Conservation (phyloP, 257 asterid species). For the Haberlea rhodopensis region DNA sequence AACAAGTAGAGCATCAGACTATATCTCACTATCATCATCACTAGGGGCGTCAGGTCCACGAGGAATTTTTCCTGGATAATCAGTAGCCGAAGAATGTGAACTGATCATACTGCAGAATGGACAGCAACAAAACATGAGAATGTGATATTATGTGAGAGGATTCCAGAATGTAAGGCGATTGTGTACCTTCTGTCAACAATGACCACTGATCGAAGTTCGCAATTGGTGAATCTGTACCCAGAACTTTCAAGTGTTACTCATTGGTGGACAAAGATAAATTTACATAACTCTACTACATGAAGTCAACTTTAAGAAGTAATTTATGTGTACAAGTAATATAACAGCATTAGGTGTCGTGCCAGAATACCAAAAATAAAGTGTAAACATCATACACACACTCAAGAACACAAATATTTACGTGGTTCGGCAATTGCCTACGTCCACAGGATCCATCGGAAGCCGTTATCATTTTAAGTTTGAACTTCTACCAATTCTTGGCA, state of each 20-base stretch:
- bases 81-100: conserved; percentile 51
- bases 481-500: too few relatives aligned
- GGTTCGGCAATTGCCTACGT: too few relatives aligned
- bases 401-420: too few relatives aligned
- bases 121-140: conserved; percentile 10
- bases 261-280: too few relatives aligned
- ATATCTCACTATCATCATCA: conserved; percentile 30
- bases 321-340: too few relatives aligned
- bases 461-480: too few relatives aligned
- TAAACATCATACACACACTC: too few relatives aligned
- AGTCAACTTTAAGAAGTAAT: too few relatives aligned
- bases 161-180: not conserved
- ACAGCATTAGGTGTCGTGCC: too few relatives aligned
- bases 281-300: too few relatives aligned
- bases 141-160: not conserved
- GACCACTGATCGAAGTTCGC: conserved; percentile 83
- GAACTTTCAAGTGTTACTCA: conserved; percentile 15
- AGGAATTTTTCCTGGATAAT: conserved; percentile 72
- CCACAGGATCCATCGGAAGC: too few relatives aligned
- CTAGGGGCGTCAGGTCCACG: conserved; percentile 64
- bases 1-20: not conserved
- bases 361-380: too few relatives aligned
- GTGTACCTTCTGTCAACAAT: conserved; percentile 75
- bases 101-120: conserved; percentile 50
- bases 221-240: conserved; percentile 70